Percentiles rank a stretch among this genome's conserved stretches.
Conservation (phyloP, 2,329 filamentous ascomycete genomes). For the Cladosporium sp. region DNA sequence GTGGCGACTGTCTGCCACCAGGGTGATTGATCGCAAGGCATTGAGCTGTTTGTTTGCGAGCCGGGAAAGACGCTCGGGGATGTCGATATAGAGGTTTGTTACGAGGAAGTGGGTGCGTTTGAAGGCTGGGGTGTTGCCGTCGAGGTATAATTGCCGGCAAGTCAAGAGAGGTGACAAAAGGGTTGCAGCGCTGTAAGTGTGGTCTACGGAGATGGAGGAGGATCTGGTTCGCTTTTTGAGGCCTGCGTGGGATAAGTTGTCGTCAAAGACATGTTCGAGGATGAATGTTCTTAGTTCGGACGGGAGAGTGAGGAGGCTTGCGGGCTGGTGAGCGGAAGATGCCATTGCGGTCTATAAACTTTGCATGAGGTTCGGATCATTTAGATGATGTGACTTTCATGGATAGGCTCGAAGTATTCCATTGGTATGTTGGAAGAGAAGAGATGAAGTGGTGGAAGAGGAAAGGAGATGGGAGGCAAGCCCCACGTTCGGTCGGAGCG, state of each 20-base stretch:
- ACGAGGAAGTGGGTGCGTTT: constrained; percentile 39
- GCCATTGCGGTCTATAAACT: neutral
- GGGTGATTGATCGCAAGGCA: constrained; percentile 36
- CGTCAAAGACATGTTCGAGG: constrained; percentile 33
- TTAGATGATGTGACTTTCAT: neutral
- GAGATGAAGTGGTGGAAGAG: neutral
- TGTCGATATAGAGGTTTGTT: constrained; percentile 35
- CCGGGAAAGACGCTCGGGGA: constrained; percentile 29
- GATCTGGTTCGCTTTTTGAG: constrained; percentile 21
- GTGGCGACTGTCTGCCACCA: constrained; percentile 34
- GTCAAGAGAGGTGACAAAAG: constrained; percentile 38
- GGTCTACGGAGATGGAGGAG: constrained; percentile 30
- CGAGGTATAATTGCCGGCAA: constrained; percentile 41
- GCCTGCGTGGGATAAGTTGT: constrained; percentile 16
- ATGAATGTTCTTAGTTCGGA: constrained; percentile 40
- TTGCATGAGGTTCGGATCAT: neutral
- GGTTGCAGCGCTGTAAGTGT: constrained; percentile 31
- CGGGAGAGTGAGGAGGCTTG: constrained; percentile 35
- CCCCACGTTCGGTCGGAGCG: neutral
- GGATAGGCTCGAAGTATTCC: neutral
- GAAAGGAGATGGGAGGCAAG: neutral
- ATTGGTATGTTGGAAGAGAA: neutral
- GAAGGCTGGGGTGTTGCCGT: constrained; percentile 39
- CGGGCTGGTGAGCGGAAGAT: neutral
- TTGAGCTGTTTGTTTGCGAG: constrained; percentile 32